Conservation (phyloP, 2,329 filamentous ascomycete genomes). For the Ceratocystis ficicola region DNA sequence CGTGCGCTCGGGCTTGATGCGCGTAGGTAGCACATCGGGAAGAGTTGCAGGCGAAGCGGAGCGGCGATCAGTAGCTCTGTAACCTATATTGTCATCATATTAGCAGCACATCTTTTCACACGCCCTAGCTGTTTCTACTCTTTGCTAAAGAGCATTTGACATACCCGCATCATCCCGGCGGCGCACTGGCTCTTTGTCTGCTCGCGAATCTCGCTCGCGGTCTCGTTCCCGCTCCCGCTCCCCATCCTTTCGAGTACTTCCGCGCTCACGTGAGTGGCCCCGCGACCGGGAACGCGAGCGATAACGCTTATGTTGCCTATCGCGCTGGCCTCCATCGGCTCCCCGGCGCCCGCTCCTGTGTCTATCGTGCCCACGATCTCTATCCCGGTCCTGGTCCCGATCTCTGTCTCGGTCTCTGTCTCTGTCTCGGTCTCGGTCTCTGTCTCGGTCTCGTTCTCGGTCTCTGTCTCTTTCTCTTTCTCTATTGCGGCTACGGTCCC, state of each 20-base stretch:
- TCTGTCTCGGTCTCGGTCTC: conserved; percentile 33
- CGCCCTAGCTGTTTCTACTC: too few relatives aligned
- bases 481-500: conserved; percentile 27
- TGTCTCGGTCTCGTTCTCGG: too few relatives aligned
- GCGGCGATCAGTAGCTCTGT: conserved; percentile 27
- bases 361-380: conserved; percentile 28
- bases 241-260: conserved; percentile 23
- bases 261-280: conserved; percentile 26
- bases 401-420: conserved; percentile 29
- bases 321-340: not conserved
- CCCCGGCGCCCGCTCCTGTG: conserved; percentile 18
- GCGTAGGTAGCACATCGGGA: conserved; percentile 29
- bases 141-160: not conserved
- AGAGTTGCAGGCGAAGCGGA: conserved; percentile 28
- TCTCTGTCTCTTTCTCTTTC: conserved; percentile 29
- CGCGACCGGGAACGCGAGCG: conserved; percentile 17
- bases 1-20: conserved; percentile 26
- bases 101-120: too few relatives aligned
- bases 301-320: conserved; percentile 14
- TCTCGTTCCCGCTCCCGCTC: conserved; percentile 25
- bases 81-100: conserved; percentile 13
- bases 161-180: conserved; percentile 24
- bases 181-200: not conserved
- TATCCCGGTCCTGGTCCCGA: conserved; percentile 27
- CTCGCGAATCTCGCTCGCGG: conserved; percentile 18